These are phyloP conservation scores for Bipolaris bicolor DNA, from an alignment of 2,329 filamentous ascomycete species.

Conservation along the genomic window DNA sequence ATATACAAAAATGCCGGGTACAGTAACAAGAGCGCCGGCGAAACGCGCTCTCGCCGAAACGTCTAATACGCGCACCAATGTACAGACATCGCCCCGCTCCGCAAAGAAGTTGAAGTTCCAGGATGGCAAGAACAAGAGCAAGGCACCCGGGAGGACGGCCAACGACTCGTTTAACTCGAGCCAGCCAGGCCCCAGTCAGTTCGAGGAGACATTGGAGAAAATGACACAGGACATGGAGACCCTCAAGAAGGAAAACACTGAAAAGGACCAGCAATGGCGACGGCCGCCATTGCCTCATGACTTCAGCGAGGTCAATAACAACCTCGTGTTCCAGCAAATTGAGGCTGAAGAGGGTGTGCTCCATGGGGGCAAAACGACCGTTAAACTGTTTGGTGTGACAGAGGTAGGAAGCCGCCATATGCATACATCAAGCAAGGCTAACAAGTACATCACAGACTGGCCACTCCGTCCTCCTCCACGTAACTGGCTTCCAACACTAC, in stretches of 20 bases:
- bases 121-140: slow-evolving; percentile 60
- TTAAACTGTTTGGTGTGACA: slow-evolving; percentile 94
- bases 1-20: slow-evolving; percentile 39
- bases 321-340: slow-evolving; percentile 91
- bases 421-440: slow-evolving; percentile 11
- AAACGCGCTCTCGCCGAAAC: slow-evolving; percentile 57
- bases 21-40: slow-evolving; percentile 45
- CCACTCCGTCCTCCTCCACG: slow-evolving; percentile 92
- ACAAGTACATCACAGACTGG: slow-evolving; percentile 58
- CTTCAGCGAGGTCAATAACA: slow-evolving; percentile 69
- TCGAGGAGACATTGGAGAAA: slow-evolving; percentile 96
- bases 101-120: slow-evolving; percentile 88
- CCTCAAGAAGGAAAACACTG: slow-evolving; percentile 83
- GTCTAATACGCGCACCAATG: slow-evolving; percentile 53
- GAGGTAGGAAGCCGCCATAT: slow-evolving; percentile 57
- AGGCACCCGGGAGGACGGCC: slow-evolving; percentile 68
- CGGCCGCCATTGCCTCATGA: slow-evolving; percentile 63
- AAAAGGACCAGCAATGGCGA: slow-evolving; percentile 94
- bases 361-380: slow-evolving; percentile 73
- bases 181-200: slow-evolving; percentile 87
- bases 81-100: slow-evolving; percentile 55
- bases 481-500: slow-evolving; percentile 95
- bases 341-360: slow-evolving; percentile 90
- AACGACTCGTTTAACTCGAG: slow-evolving; percentile 65
- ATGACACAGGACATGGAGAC: slow-evolving; percentile 90